Evolutionary conservation across 1,139 yeast species (phyloP), one percentile per base, ranked within the genome.

Genomic region (Geotrichum australiense): DNA sequence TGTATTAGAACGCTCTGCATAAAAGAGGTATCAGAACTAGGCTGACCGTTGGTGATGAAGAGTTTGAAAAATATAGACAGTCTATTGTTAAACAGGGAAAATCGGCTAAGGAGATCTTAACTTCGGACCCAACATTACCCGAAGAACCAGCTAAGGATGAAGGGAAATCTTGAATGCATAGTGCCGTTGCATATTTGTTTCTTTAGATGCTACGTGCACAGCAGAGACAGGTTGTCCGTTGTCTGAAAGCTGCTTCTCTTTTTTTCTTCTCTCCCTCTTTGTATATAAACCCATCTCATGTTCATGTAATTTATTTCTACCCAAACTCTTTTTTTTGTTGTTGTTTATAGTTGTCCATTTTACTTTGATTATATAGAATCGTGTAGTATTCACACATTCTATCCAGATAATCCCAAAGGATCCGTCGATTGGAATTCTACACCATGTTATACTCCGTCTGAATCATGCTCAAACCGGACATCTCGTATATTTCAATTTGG

Each of bases 1-100:
- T 26, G 7, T 26, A 15, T 31, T 45, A 68, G 71, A 50, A 71
- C 7, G 91, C 91, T 25, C 68, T 85, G 51, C 77, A 78, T 26
- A 74, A 71, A 47, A 80, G 78, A 56, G 86, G 85, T 24, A 76
- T 83, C 52, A 73, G 80, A 61, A 83, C 87, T n/a, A 82, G 84
- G 76, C 69, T 89, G 40, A 36, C 35, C n/a, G 32, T 35, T 25
- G 40, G 34, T 19, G 43, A 41, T 14, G 25, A 27, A 5, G 30
- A 30, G 23, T 41, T 41, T 20, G 33, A 36, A 12, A 36, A 35
- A 24, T 28, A 36, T 21, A 24, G 29, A 21, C 8, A 14, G 11
- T 21, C 30, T n/a, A 25, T 35, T 18, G 32, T 35, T 19, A 31
- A 35, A 21, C 24, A 35, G 19, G 38, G 38, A 6, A 32, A 35